phyloP scores from a whole-genome alignment of 129 eudicot genomes.

The Heracleum sosnowskyi region DNA sequence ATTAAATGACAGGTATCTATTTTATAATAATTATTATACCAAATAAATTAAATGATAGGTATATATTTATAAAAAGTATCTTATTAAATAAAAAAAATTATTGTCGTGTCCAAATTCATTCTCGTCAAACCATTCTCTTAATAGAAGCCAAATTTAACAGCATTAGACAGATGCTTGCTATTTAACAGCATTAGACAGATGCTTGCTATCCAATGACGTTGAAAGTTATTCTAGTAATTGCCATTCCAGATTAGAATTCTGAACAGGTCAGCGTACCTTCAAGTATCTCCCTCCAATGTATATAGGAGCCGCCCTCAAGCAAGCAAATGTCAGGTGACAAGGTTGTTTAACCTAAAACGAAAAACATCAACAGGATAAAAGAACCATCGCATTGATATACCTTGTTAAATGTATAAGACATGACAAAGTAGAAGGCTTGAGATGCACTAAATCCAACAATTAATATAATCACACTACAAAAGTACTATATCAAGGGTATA shows the following conservation, averaged over 20 bases:
- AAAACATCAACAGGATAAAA: neutral
- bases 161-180: too few relatives aligned
- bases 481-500: slow-evolving; percentile 7
- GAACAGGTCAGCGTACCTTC: slow-evolving; percentile 44
- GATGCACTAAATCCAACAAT: slow-evolving; percentile 3
- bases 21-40: too few relatives aligned
- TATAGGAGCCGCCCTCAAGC: slow-evolving; percentile 53
- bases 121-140: neutral
- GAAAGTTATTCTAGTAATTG: neutral
- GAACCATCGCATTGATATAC: neutral
- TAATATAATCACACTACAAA: slow-evolving; percentile 2
- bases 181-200: neutral
- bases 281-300: slow-evolving; percentile 96
- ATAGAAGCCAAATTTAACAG: neutral
- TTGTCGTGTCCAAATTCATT: too few relatives aligned
- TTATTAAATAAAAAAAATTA: too few relatives aligned
- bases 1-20: too few relatives aligned
- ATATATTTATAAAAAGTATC: too few relatives aligned
- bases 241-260: neutral
- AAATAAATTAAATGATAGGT: too few relatives aligned
- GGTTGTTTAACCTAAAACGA: slow-evolving; percentile 51
- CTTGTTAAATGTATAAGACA: neutral
- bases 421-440: neutral
- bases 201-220: neutral
- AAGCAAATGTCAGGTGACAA: slow-evolving; percentile 50